phyloP scores from a whole-genome alignment of 179 eudicot species.

The Beta corolliflora region DNA sequence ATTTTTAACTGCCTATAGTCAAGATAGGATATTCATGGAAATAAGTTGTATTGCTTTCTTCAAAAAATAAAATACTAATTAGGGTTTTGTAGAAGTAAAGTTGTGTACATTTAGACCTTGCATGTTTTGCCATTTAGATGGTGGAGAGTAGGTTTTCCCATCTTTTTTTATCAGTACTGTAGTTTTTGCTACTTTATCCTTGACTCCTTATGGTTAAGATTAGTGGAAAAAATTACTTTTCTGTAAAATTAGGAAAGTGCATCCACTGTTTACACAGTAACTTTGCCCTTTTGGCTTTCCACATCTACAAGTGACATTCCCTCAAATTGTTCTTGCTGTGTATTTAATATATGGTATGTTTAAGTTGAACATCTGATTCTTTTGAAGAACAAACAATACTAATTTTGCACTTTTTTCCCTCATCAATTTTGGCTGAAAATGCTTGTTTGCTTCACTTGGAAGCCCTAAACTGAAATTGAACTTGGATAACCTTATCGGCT shows the following conservation, averaged over 20 bases:
- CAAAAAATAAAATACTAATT: neutral
- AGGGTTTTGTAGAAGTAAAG: neutral
- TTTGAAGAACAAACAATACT: too few relatives aligned
- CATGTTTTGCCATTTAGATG: neutral
- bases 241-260: slow-evolving; percentile 8
- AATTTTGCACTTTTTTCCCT: neutral
- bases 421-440: neutral
- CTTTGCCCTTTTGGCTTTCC: neutral
- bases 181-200: slow-evolving; percentile 11
- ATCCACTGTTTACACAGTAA: neutral
- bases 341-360: neutral
- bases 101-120: neutral
- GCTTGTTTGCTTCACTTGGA: too few relatives aligned
- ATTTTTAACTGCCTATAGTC: neutral
- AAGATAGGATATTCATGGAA: neutral
- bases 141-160: neutral
- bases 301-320: neutral
- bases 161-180: neutral
- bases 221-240: neutral
- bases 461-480: too few relatives aligned
- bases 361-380: neutral
- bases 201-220: neutral
- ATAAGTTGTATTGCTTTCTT: neutral
- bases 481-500: too few relatives aligned
- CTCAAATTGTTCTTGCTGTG: neutral